phyloP scores from a whole-genome alignment of 257 asterid genomes.

The Solanum ossicruentum region DNA sequence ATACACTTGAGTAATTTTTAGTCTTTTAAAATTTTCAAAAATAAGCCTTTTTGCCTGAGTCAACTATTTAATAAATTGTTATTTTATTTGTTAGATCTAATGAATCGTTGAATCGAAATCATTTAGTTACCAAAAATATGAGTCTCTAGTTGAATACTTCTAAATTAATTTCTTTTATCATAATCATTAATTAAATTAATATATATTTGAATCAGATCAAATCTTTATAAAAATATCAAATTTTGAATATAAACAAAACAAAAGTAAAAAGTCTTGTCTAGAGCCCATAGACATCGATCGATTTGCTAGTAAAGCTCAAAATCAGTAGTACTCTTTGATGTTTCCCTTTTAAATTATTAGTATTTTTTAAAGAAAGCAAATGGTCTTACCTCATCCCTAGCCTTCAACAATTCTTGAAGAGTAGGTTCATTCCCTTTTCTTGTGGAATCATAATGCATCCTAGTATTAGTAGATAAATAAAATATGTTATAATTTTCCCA shows the following conservation, averaged over 20 bases:
- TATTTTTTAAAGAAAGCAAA: conserved; percentile 14
- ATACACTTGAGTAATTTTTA: background rate
- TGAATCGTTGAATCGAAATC: background rate
- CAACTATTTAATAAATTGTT: background rate
- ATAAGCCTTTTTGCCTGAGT: background rate
- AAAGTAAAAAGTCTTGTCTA: background rate
- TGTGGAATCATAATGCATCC: conserved; percentile 28
- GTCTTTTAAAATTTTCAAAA: background rate
- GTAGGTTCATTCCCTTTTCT: conserved; percentile 15
- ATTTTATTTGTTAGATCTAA: background rate
- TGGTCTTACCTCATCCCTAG: conserved; percentile 40
- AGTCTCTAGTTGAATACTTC: too few relatives aligned
- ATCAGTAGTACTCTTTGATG: conserved; percentile 2
- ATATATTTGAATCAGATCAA: background rate
- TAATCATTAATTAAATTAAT: background rate
- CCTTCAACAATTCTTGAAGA: background rate
- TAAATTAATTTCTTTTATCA: too few relatives aligned
- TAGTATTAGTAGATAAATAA: conserved; percentile 1
- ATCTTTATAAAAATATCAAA: background rate
- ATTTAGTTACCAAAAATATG: too few relatives aligned
- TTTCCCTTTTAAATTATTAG: background rate
- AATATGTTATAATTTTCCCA: background rate
- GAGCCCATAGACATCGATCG: conserved; percentile 17
- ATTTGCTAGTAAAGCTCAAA: conserved; percentile 34
- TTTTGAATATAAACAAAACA: background rate